Conservation (phyloP, 768 basidiomycete species). For the Ephemerocybe angulata region DNA sequence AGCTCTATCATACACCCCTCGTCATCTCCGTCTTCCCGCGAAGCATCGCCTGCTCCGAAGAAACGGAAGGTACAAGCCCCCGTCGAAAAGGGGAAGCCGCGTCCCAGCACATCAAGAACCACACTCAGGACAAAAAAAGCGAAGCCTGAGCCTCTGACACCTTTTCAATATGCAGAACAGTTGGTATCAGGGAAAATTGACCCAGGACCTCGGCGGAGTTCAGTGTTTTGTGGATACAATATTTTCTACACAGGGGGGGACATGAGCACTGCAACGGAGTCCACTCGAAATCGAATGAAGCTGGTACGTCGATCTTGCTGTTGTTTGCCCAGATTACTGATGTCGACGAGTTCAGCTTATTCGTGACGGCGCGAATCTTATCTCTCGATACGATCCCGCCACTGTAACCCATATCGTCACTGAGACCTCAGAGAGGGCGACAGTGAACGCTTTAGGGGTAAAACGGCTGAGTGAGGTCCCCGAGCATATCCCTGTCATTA, state of each 20-base stretch:
- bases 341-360: no score
- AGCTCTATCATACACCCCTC: constrained; percentile 27
- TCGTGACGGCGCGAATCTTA: constrained; percentile 57
- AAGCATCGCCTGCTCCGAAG: constrained; percentile 25
- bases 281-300: constrained; percentile 56
- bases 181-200: constrained; percentile 32
- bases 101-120: constrained; percentile 8
- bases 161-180: constrained; percentile 51
- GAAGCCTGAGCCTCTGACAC: constrained; percentile 41
- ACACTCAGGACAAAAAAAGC: constrained; percentile 31
- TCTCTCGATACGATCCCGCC: constrained; percentile 52
- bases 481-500: constrained; percentile 58
- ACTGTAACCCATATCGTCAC: constrained; percentile 68
- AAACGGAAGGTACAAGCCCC: constrained; percentile 9
- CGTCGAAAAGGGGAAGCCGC: not conserved
- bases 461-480: constrained; percentile 56
- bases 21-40: constrained; percentile 32
- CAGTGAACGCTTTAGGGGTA: constrained; percentile 44
- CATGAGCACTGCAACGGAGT: constrained; percentile 45
- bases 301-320: no score
- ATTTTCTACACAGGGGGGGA: constrained; percentile 63
- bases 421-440: constrained; percentile 30
- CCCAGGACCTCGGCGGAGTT: constrained; percentile 7
- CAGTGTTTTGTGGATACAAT: constrained; percentile 50
- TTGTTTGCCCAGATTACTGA: no score